Evolutionary conservation across 768 basidiomycete genomes (phyloP).

Genomic region (Inosperma sp.): DNA sequence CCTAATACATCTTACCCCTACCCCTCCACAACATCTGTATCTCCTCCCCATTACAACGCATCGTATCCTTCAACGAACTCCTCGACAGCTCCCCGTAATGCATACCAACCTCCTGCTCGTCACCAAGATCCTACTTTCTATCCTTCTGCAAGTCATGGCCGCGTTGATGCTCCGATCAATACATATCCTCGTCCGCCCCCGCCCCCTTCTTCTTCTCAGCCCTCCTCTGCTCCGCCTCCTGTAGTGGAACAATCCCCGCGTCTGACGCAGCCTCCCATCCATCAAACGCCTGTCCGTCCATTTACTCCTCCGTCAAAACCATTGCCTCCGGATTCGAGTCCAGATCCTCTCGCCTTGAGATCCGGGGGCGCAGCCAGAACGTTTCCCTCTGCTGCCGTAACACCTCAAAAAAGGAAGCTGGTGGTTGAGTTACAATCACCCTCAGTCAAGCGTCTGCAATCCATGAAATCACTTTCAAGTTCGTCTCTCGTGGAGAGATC

Average conservation of each 20-base stretch:
- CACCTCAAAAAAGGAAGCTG: constrained; percentile 70
- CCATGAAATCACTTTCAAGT: constrained; percentile 23
- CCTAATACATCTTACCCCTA: constrained; percentile 22
- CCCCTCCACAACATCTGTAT: background rate
- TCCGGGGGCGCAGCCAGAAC: constrained; percentile 20
- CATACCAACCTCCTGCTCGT: background rate
- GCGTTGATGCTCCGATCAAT: background rate
- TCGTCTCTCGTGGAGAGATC: constrained; percentile 9
- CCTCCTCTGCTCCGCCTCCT: background rate
- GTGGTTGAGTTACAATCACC: constrained; percentile 55
- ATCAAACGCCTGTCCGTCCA: background rate
- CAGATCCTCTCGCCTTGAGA: constrained; percentile 48
- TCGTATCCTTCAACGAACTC: background rate
- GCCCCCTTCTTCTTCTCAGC: background rate
- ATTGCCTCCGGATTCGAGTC: constrained; percentile 38
- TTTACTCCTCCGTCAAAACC: background rate
- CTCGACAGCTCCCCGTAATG: background rate
- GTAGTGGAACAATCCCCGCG: no score
- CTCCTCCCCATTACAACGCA: background rate
- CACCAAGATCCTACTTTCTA: background rate
- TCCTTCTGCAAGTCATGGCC: background rate
- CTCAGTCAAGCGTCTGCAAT: constrained; percentile 59
- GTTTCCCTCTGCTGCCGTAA: constrained; percentile 29
- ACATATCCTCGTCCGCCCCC: background rate
- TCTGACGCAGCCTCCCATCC: background rate